Conservation (phyloP, 2,329 filamentous ascomycete species). For the Fusarium vanettenii region DNA sequence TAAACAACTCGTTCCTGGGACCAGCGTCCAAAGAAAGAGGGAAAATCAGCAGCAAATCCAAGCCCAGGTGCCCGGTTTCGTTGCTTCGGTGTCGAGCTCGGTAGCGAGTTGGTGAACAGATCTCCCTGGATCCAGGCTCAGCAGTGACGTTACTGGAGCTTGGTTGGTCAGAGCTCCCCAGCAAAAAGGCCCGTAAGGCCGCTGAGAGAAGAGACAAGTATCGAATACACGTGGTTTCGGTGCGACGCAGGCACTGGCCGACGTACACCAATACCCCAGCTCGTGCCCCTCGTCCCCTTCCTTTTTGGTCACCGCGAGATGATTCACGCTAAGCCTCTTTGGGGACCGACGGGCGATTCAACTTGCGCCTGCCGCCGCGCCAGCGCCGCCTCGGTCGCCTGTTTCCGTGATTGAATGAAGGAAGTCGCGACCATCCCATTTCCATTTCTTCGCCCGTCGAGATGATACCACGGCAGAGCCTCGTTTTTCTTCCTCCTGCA, state of each 20-base stretch:
- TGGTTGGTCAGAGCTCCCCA: constrained; percentile 21
- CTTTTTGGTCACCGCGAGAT: constrained; percentile 35
- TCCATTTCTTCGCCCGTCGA: constrained; percentile 14
- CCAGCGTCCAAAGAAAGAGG: neutral
- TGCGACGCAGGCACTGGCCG: constrained; percentile 16
- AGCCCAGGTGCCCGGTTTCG: constrained; percentile 1
- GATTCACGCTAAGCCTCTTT: constrained; percentile 46
- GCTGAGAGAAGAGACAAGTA: constrained; percentile 6
- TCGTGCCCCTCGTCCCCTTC: constrained; percentile 24
- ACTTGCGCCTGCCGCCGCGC: constrained; percentile 24
- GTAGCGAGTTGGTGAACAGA: constrained; percentile 20
- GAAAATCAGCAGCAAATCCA: neutral
- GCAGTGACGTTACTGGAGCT: constrained; percentile 20
- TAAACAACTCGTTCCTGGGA: neutral
- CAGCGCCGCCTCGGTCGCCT: constrained; percentile 24
- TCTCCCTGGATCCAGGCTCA: neutral
- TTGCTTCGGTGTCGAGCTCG: constrained; percentile 21
- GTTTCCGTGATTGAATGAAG: constrained; percentile 36
- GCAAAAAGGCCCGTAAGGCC: neutral
- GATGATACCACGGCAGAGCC: constrained; percentile 33
- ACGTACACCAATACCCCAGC: constrained; percentile 25
- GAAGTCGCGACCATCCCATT: constrained; percentile 35
- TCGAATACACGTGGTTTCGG: constrained; percentile 34
- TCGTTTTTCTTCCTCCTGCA: constrained; percentile 13
- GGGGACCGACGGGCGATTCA: constrained; percentile 48